phyloP scores from a whole-genome alignment of 495 filamentous ascomycete genomes.

The Bryoglossum gracile region DNA sequence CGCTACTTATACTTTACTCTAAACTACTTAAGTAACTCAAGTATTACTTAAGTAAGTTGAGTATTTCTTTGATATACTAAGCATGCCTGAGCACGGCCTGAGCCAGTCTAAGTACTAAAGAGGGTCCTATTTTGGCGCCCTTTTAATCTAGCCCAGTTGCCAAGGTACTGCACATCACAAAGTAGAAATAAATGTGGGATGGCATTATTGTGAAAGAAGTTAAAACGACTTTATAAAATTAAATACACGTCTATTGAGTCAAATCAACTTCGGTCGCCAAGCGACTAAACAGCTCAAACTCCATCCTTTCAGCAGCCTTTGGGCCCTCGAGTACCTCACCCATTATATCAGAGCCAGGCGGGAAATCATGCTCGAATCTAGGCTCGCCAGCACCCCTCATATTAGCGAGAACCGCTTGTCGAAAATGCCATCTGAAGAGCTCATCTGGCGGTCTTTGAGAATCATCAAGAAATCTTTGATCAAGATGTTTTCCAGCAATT shows the following conservation, averaged over 20 bases:
- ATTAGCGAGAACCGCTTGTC: slow-evolving; percentile 33
- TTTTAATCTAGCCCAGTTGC: no score
- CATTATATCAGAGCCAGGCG: slow-evolving; percentile 33
- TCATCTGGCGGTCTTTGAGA: slow-evolving; percentile 29
- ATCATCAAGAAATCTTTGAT: slow-evolving; percentile 29
- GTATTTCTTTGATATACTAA: no score
- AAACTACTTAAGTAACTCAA: no score
- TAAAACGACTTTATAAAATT: neutral
- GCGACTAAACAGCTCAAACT: slow-evolving; percentile 32
- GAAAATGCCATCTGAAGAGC: slow-evolving; percentile 37
- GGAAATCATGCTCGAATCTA: slow-evolving; percentile 35
- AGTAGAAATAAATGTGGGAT: neutral
- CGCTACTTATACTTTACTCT: no score
- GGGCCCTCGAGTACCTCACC: slow-evolving; percentile 30
- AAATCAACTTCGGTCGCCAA: slow-evolving; percentile 18
- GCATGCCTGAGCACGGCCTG: no score
- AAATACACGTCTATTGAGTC: neutral
- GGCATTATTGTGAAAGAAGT: neutral
- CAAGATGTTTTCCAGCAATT: slow-evolving; percentile 29
- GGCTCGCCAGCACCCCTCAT: slow-evolving; percentile 34
- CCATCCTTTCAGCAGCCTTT: slow-evolving; percentile 29
- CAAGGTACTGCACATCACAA: no score
- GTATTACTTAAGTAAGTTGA: no score
- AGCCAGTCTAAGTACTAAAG: no score
- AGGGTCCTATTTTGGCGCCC: no score